phyloP scores from a whole-genome alignment of 2,329 filamentous ascomycete species.

The Neopestalotiopsis rosae region DNA sequence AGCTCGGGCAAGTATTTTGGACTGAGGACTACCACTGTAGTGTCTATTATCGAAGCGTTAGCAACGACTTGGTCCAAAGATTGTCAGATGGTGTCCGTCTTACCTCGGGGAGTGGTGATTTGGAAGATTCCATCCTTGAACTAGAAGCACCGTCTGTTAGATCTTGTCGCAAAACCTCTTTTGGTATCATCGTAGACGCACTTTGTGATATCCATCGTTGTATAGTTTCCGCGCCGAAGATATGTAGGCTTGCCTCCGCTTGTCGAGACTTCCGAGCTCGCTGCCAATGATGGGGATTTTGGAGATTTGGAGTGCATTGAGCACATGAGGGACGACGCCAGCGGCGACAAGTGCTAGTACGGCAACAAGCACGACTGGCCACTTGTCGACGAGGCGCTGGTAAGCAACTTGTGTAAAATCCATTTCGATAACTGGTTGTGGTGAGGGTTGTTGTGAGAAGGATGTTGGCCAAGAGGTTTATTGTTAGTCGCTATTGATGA shows the following conservation, averaged over 20 bases:
- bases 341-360: background rate
- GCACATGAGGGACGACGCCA: background rate
- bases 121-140: slow-evolving; percentile 27
- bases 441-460: background rate
- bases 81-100: background rate
- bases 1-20: slow-evolving; percentile 1
- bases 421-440: background rate
- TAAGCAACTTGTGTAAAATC: background rate
- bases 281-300: slow-evolving; percentile 25
- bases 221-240: slow-evolving; percentile 26
- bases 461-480: background rate
- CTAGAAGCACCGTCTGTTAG: background rate
- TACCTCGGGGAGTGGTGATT: slow-evolving; percentile 3
- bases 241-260: slow-evolving; percentile 30
- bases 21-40: background rate
- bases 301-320: background rate
- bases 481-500: background rate
- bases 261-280: slow-evolving; percentile 26
- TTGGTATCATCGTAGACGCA: background rate
- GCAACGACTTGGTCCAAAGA: background rate
- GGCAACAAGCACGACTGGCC: background rate
- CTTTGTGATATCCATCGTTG: slow-evolving; percentile 28
- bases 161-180: background rate
- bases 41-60: background rate
- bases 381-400: background rate